Percentiles rank a stretch among this genome's conserved stretches.
phyloP scores from a whole-genome alignment of 108 stramenopile genomes.

The Cyclotella sp. region DNA sequence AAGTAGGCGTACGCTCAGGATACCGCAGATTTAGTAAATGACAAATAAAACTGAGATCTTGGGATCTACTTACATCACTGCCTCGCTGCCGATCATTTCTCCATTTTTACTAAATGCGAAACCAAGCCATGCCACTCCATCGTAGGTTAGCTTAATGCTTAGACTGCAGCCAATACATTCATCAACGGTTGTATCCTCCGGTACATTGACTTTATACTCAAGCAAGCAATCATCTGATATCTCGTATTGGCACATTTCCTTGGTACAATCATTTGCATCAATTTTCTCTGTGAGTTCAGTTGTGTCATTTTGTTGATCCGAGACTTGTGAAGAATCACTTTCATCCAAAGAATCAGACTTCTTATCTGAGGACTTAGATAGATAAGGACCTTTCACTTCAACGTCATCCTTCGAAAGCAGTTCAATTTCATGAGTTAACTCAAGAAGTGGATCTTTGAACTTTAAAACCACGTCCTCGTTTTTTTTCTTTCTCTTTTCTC shows the following conservation, averaged over 20 bases:
- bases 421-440: not conserved
- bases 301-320: too few relatives aligned
- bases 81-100: slow-evolving; percentile 57
- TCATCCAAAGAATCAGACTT: too few relatives aligned
- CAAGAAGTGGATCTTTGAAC: not conserved
- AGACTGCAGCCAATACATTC: slow-evolving; percentile 19
- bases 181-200: slow-evolving; percentile 3
- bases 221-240: slow-evolving; percentile 9
- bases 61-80: slow-evolving; percentile 46
- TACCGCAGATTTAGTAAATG: too few relatives aligned
- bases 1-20: not conserved
- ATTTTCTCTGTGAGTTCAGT: too few relatives aligned
- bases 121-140: slow-evolving; percentile 49
- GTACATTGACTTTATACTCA: slow-evolving; percentile 16
- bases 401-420: not conserved
- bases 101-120: slow-evolving; percentile 48
- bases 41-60: not conserved
- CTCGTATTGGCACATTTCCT: slow-evolving; percentile 8
- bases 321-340: too few relatives aligned
- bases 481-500: slow-evolving; percentile 5
- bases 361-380: not conserved
- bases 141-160: slow-evolving; percentile 20
- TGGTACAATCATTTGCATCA: slow-evolving; percentile 9
- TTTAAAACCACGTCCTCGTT: not conserved
- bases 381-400: not conserved